Base-by-base conservation (phyloP, 495 filamentous ascomycete species). In the Penicillium roqueforti region DNA sequence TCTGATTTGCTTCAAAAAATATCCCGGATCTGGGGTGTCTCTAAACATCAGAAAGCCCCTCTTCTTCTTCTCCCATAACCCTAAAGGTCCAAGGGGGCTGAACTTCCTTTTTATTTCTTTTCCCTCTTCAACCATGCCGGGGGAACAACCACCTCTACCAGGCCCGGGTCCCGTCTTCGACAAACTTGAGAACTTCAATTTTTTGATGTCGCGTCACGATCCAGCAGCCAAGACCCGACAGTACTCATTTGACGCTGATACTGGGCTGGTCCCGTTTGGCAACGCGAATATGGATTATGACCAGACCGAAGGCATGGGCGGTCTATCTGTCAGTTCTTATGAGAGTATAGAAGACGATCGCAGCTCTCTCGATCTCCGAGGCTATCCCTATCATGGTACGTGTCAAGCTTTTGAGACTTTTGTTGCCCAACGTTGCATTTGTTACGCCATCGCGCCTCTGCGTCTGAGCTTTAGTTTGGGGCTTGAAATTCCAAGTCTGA, bases 241-340 rank as follows among this genome's bases (percentile, higher is more conserved):
- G 23, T 75, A 76, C 48, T 76, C 74, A 1, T 73, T 77, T 50
- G 73, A 76, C 53, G 60, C 70, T 23, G 74, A 77, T 43, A 58
- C 68, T 22, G 68, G 66, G 55, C 63, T 74, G 62, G 66, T 68
- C 53, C 64, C 71, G 41, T 67, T 70, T 42, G 49, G 62, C 50
- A 72, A 68, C 43, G 53, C 71, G 56, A 71, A 67, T 51, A 73
- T 75, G 68, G 68, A 76, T 51, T 76, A 75, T 55, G 74, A 77
- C 51, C 74, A 74, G 41, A 76, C 74, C 4, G 74, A 77, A 53
- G 74, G 74, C 45, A 68, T 76, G 67, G 74, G 74, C 37, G 74
- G 74, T 18, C 55, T 77, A 11, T 77, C 74, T 14, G 74, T 77
- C 62, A 77, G 74, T 58, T 77, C 74, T 34, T 77, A 77, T 58